Percentiles rank a stretch among this genome's conserved stretches.
These are phyloP conservation scores for Fusarium nurragi DNA, from an alignment of 2,329 filamentous ascomycete genomes.

Conservation along the genomic window DNA sequence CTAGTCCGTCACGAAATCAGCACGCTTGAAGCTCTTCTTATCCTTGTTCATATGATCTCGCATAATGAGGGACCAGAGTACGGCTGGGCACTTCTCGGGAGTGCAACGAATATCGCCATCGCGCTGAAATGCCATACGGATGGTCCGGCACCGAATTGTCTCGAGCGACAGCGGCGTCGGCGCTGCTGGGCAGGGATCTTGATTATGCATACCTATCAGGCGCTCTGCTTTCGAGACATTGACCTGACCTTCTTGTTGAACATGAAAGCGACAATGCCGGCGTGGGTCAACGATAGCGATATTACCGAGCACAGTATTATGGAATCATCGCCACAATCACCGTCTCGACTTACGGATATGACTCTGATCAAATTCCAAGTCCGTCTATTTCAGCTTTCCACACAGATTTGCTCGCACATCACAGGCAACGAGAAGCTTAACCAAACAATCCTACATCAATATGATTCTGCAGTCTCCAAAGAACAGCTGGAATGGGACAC, in stretches of 20 bases:
- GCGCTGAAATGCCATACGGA: not conserved
- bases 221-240: slow-evolving; percentile 9
- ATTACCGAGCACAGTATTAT: not conserved
- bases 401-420: slow-evolving; percentile 1
- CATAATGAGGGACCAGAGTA: slow-evolving; percentile 13
- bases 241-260: slow-evolving; percentile 11
- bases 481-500: slow-evolving; percentile 6
- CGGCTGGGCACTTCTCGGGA: slow-evolving; percentile 14
- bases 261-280: slow-evolving; percentile 9
- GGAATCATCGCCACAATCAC: fast-evolving
- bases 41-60: slow-evolving; percentile 4
- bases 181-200: slow-evolving; percentile 10
- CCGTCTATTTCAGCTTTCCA: not conserved
- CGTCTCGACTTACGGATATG: not conserved
- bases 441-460: not conserved
- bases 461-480: not conserved
- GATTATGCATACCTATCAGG: not conserved
- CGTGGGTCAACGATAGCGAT: slow-evolving; percentile 9
- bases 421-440: not conserved
- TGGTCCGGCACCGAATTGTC: not conserved
- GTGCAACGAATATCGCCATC: slow-evolving; percentile 5
- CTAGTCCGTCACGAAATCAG: not conserved
- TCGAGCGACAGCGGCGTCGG: not conserved
- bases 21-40: not conserved
- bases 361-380: slow-evolving; percentile 9